Base-by-base conservation (phyloP, 345 rosid genomes). In the Gossypium raimondii region DNA sequence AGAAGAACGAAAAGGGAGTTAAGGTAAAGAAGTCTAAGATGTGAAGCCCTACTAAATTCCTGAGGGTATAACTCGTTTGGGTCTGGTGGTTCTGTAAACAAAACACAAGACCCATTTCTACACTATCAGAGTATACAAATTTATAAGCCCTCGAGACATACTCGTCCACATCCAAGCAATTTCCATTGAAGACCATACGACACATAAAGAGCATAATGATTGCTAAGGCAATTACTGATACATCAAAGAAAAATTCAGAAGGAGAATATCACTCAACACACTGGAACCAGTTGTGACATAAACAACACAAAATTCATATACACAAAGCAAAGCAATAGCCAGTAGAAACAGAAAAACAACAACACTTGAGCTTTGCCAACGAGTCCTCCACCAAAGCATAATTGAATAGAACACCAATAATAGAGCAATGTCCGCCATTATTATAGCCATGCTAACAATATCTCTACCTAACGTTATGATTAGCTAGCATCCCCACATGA, bases 341-440 rank as follows among this genome's bases (percentile, higher is more conserved):
- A 92, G 86, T 83, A 93, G 92, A 80, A 96, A 98, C 77, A 96
- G 99, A 81, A 96, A 78, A 77, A 97, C 98, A 9, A 96, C 99
- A 79, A 89, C 97, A 95, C 97, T 90, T 84, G 99, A 93, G 81
- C 98, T 93, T 87, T 95, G 99, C 99, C 99, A 93, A 75, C 85
- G 92, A 9, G 97, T 93, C 86, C 97, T 91, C 98, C 94, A 96
- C 99, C 99, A 93, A 70, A 93, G 94, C 97, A 96, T 92, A 87
- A 96, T 92, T 78, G 99, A 90, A 81, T 96, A 93, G 85, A 93
- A 96, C 44, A 97, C 97, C 86, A 93, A 77, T 22, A 93, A 76
- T 81, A 96, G 98, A 73, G 98, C 99, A 76, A 90, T 89, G 69
- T 97, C 99, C 62, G 95, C 98, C 98, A 96, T 91, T 83, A 92